These are phyloP conservation scores for Neonectria faginata DNA, from an alignment of 2,329 filamentous ascomycete genomes.

Conservation along the genomic window DNA sequence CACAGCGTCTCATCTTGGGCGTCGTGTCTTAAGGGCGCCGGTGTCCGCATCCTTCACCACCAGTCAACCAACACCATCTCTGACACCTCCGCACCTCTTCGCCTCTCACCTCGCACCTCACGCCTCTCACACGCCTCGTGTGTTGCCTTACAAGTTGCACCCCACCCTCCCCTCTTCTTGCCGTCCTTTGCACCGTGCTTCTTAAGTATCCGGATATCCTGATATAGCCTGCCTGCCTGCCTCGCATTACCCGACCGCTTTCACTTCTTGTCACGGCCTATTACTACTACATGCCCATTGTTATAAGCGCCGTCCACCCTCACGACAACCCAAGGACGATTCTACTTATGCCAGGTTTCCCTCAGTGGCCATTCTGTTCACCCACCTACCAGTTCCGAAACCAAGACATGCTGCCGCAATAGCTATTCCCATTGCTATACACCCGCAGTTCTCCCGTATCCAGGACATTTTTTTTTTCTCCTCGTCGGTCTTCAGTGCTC, in stretches of 20 bases:
- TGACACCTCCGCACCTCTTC: conserved; percentile 19
- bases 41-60: conserved; percentile 22
- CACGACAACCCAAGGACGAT: conserved; percentile 17
- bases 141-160: conserved; percentile 1
- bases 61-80: conserved; percentile 13
- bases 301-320: conserved; percentile 30
- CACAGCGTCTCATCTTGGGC: conserved; percentile 35
- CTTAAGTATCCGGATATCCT: conserved; percentile 24
- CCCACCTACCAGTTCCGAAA: conserved; percentile 6
- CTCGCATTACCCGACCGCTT: conserved; percentile 21
- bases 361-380: conserved; percentile 1
- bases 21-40: conserved; percentile 29
- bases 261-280: conserved; percentile 1
- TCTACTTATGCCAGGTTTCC: conserved; percentile 10
- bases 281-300: conserved; percentile 8
- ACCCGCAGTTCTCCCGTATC: neutral
- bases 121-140: conserved; percentile 3
- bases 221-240: conserved; percentile 25
- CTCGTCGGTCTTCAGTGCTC: neutral
- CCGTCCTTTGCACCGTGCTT: conserved; percentile 20
- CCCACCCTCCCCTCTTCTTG: conserved; percentile 15
- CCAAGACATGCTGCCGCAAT: conserved; percentile 14
- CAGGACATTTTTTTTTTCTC: neutral
- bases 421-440: neutral
- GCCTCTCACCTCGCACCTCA: conserved; percentile 17